A percentile compares a stretch with the other conserved stretches of the same genome.
These are phyloP conservation scores for Trametes gibbosa DNA, from an alignment of 768 basidiomycete genomes.

Conservation along the genomic window DNA sequence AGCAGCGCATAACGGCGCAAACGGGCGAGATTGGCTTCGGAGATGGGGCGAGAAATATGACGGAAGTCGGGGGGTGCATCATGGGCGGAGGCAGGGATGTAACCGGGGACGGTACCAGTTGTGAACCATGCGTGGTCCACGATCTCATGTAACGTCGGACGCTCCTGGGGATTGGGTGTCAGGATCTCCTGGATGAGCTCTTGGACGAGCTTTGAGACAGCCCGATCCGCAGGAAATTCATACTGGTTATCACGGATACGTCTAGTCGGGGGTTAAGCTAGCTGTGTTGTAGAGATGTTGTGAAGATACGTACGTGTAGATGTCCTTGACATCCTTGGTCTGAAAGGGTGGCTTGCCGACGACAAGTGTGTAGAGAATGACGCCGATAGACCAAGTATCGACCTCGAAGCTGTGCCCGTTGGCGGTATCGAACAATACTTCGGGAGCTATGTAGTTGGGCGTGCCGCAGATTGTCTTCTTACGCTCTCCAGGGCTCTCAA, in stretches of 20 bases:
- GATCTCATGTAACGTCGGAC: slow-evolving; percentile 84
- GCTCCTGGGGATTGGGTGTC: slow-evolving; percentile 75
- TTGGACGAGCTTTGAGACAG: slow-evolving; percentile 67
- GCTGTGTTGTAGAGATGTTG: neutral
- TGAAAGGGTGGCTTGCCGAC: slow-evolving; percentile 98
- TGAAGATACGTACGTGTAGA: slow-evolving; percentile 69
- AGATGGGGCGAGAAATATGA: slow-evolving; percentile 56
- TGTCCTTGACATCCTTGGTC: slow-evolving; percentile 95
- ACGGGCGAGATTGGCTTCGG: slow-evolving; percentile 66
- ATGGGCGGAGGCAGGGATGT: slow-evolving; percentile 77
- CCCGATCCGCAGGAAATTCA: slow-evolving; percentile 79
- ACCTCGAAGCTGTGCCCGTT: slow-evolving; percentile 99
- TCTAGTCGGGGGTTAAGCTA: slow-evolving; percentile 35
- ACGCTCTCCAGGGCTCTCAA: slow-evolving; percentile 93
- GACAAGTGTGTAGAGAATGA: slow-evolving; percentile 93
- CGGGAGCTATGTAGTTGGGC: slow-evolving; percentile 98
- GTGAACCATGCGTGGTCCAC: slow-evolving; percentile 84
- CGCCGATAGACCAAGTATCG: slow-evolving; percentile 96
- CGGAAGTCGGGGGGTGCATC: slow-evolving; percentile 75
- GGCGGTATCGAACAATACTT: slow-evolving; percentile 92
- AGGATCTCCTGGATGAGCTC: slow-evolving; percentile 83
- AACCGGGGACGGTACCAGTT: slow-evolving; percentile 73
- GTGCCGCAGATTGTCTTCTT: slow-evolving; percentile 99
- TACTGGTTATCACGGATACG: slow-evolving; percentile 94
- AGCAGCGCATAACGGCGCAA: slow-evolving; percentile 61